Percentiles rank a stretch among this genome's conserved stretches.
Evolutionary conservation across 2,329 filamentous ascomycete genomes (phyloP).

Genomic region (Dichotomopilus funicola): DNA sequence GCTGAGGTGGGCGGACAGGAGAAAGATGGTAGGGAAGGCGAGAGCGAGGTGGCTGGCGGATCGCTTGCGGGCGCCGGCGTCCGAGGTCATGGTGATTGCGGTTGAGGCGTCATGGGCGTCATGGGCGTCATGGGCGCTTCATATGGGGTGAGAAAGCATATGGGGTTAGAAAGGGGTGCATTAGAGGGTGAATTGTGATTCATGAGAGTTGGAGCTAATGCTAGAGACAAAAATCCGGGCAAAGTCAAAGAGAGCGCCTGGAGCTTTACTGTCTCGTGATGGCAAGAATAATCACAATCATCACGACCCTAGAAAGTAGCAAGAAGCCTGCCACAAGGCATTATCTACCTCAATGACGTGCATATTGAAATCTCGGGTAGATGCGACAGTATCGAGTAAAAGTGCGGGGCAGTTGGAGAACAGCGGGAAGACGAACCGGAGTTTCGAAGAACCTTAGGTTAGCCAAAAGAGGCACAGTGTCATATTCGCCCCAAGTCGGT

Average conservation of each 20-base stretch:
- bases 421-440: too few species aligned
- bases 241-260: too few species aligned
- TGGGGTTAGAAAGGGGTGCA: too few species aligned
- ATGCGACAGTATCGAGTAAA: neutral
- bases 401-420: neutral
- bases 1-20: slow-evolving; percentile 65
- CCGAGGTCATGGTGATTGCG: neutral
- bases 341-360: neutral
- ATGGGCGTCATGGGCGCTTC: too few species aligned
- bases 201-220: too few species aligned
- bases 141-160: too few species aligned
- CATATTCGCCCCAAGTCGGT: too few species aligned
- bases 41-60: slow-evolving; percentile 26
- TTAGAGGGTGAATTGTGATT: too few species aligned
- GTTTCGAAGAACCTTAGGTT: too few species aligned
- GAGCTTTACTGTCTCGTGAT: too few species aligned
- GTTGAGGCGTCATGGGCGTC: neutral
- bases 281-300: neutral
- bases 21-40: slow-evolving; percentile 58
- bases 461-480: too few species aligned
- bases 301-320: neutral
- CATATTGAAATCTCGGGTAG: neutral
- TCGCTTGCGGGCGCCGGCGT: neutral
- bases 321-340: neutral
- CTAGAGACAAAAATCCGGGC: too few species aligned